phyloP scores from a whole-genome alignment of 192 early-diverging fungal genomes.

The Polychytrium aggregatum region DNA sequence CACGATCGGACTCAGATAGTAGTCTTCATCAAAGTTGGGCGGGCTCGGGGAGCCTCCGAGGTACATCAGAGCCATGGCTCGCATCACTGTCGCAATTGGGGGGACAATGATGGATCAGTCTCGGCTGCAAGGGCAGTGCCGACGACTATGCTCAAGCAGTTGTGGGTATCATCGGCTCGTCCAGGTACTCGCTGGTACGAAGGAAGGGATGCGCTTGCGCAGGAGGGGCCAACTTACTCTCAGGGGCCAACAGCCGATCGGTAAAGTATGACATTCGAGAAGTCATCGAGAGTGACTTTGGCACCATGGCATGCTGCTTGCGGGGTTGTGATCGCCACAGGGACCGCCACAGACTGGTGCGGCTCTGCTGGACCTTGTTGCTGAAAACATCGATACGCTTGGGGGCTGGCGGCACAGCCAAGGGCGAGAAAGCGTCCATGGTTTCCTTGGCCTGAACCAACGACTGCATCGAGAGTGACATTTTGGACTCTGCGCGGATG shows the following conservation, averaged over 20 bases:
- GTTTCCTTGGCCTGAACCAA: conserved; percentile 52
- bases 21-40: conserved; percentile 64
- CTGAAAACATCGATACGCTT: conserved; percentile 32
- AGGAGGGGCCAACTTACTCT: conserved; percentile 24
- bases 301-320: no score
- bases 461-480: conserved; percentile 19
- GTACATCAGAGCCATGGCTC: conserved; percentile 69
- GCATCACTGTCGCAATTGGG: conserved; percentile 49
- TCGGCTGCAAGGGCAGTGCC: no score
- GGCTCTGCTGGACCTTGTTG: conserved; percentile 24
- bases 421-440: conserved; percentile 55
- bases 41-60: conserved; percentile 67
- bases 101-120: conserved; percentile 4
- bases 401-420: conserved; percentile 38
- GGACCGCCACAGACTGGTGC: no score
- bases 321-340: no score
- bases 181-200: no score
- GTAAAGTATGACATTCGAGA: conserved; percentile 58
- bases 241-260: conserved; percentile 73
- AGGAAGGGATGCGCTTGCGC: no score
- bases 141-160: no score
- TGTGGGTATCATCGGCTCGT: no score
- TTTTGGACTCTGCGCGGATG: conserved; percentile 48
- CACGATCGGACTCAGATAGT: conserved; percentile 72
- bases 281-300: conserved; percentile 31